Percentiles rank a stretch among this genome's conserved stretches.
Conservation (phyloP, 495 filamentous ascomycete species). For the Neurospora hispaniola region DNA sequence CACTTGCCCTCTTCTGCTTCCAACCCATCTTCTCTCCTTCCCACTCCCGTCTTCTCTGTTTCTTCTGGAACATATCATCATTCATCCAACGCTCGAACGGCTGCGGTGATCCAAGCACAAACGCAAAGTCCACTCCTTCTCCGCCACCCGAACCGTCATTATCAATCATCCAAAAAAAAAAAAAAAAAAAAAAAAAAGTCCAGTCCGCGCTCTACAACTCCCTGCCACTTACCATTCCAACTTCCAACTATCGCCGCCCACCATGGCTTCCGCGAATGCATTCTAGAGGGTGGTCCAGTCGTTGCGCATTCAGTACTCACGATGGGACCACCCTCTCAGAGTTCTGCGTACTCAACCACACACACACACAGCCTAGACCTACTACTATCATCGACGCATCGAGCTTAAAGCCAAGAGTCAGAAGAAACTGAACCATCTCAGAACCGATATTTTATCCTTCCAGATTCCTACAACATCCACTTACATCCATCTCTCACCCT, state of each 20-base stretch:
- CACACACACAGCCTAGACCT: neutral
- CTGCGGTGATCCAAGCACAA: neutral
- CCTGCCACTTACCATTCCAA: conserved; percentile 7
- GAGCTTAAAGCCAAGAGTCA: conserved; percentile 3
- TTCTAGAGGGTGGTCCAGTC: conserved; percentile 42
- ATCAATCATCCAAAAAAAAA: neutral
- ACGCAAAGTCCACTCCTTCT: neutral
- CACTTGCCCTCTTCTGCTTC: neutral
- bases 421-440: neutral
- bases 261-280: conserved; percentile 36
- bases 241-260: conserved; percentile 7
- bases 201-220: neutral
- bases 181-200: neutral
- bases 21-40: neutral
- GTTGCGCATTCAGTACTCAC: conserved; percentile 26
- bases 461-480: neutral
- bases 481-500: neutral
- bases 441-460: conserved; percentile 1
- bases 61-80: neutral
- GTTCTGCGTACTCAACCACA: conserved; percentile 14
- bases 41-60: neutral
- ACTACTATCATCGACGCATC: conserved; percentile 13
- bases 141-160: conserved; percentile 7
- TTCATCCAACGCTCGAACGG: neutral
- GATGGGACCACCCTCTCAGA: conserved; percentile 42